phyloP scores from a whole-genome alignment of 179 eudicot genomes.

The Kewa caespitosa region DNA sequence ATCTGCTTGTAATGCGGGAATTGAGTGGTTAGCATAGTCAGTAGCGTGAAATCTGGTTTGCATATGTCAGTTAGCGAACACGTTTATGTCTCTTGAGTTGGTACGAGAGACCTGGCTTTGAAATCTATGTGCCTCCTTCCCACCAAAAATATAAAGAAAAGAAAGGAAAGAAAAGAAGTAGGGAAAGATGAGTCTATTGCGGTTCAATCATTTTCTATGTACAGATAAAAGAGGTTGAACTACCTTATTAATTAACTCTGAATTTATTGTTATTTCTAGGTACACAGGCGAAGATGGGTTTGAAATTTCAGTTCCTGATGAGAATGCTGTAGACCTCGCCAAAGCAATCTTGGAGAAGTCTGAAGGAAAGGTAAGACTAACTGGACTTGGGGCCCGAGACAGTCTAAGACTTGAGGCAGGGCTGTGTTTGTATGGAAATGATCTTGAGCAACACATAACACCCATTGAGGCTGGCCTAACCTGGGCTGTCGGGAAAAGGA shows the following conservation, averaged over 20 bases:
- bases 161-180: too few species aligned
- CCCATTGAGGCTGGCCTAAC: constrained; percentile 96
- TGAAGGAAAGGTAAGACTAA: constrained; percentile 81
- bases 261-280: constrained; percentile 39
- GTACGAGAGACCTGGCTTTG: too few species aligned
- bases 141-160: too few species aligned
- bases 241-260: neutral
- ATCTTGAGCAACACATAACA: constrained; percentile 85
- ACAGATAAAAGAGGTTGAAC: neutral
- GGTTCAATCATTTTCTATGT: too few species aligned
- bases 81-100: too few species aligned
- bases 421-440: constrained; percentile 87
- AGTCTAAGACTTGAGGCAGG: constrained; percentile 96
- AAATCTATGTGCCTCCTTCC: too few species aligned
- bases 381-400: constrained; percentile 95
- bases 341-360: constrained; percentile 89
- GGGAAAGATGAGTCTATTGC: too few species aligned
- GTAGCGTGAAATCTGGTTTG: too few species aligned
- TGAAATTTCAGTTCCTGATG: constrained; percentile 85
- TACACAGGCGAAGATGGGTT: constrained; percentile 98
- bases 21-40: too few species aligned
- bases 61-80: too few species aligned
- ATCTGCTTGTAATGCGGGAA: neutral
- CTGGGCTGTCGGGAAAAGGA: constrained; percentile 94
- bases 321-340: constrained; percentile 75